Evolutionary conservation across 2,329 filamentous ascomycete genomes (phyloP), one percentile per base, ranked within the genome.

Genomic region (Corniculantispora saksenae): DNA sequence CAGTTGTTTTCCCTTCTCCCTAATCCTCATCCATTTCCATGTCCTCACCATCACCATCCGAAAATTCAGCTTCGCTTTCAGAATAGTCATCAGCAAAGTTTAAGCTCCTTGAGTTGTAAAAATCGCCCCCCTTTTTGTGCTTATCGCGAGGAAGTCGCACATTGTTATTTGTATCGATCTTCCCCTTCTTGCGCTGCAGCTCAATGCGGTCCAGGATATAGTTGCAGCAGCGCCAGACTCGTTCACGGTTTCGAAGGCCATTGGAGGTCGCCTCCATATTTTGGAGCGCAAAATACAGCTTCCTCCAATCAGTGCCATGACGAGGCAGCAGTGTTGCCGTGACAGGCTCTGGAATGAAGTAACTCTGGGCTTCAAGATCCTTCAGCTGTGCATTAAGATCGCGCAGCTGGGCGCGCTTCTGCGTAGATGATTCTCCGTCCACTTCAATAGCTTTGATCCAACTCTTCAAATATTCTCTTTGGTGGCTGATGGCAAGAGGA

Each of bases 241-340:
- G 61, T 58, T 67, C 48, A 17, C 67, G 54, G 21, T 69, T 69
- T 6, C 65, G 62, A 12, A 69, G 60, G 3, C 67, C 67, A 17
- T 57, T 32, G 32, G 21, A 60, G 5, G 48, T 12, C 9, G 50
- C 43, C 35, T 35, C 12, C 61, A 66, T 51, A 1, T 57, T 51
- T 35, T 50, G 47, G n/a, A 66, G 59, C 43, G 32, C 29, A 47
- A 53, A 50, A 53, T 69, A 69, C 5, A 69, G 38, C 50, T 66
- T 66, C 15, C 67, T 54, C 67, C 67, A 69, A 12, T 69, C 67
- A 6, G 65, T 69, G 21, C 43, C 66, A 1, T 61, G 60, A 0
- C 55, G 40, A 3, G 63, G 54, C 0, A 69, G 48, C 38, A 29
- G 50, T 2, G 55, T 54, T 7, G 63, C 63, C 4, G 25, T 53